A percentile compares a stretch with the other conserved stretches of the same genome.
Conservation (phyloP, 768 basidiomycete genomes). For the Rhizopogon vulgaris region DNA sequence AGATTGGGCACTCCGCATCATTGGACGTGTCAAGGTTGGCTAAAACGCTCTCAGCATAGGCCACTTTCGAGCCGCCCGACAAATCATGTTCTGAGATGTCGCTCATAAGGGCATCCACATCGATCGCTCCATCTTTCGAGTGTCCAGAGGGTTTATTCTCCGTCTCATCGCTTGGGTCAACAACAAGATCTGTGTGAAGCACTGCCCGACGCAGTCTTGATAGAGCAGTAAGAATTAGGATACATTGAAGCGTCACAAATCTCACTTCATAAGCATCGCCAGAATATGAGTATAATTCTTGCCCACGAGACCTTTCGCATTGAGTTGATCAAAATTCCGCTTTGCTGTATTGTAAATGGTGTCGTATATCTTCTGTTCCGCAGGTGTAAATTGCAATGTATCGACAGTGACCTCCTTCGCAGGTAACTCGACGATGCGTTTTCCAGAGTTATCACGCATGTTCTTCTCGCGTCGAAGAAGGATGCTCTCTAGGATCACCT, state of each 20-base stretch:
- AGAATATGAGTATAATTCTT: conserved; percentile 86
- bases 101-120: conserved; percentile 55
- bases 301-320: conserved; percentile 69
- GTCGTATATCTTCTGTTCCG: conserved; percentile 87
- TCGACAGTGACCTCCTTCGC: conserved; percentile 75
- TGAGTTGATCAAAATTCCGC: conserved; percentile 70
- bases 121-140: conserved; percentile 34
- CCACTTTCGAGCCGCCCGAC: conserved; percentile 25
- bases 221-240: conserved; percentile 4
- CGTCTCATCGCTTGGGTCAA: conserved; percentile 43
- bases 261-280: conserved; percentile 90
- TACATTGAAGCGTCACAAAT: conserved; percentile 2
- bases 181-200: conserved; percentile 81
- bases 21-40: conserved; percentile 45
- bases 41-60: conserved; percentile 61
- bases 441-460: conserved; percentile 83
- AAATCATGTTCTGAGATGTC: conserved; percentile 37
- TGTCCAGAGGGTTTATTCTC: conserved; percentile 27
- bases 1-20: conserved; percentile 75
- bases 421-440: conserved; percentile 83
- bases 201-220: conserved; percentile 83
- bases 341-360: conserved; percentile 79
- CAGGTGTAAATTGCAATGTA: conserved; percentile 68
- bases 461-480: conserved; percentile 88
- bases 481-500: conserved; percentile 86